Evolutionary conservation across 306 rosid genomes (phyloP).

Genomic region (Pueraria montana): DNA sequence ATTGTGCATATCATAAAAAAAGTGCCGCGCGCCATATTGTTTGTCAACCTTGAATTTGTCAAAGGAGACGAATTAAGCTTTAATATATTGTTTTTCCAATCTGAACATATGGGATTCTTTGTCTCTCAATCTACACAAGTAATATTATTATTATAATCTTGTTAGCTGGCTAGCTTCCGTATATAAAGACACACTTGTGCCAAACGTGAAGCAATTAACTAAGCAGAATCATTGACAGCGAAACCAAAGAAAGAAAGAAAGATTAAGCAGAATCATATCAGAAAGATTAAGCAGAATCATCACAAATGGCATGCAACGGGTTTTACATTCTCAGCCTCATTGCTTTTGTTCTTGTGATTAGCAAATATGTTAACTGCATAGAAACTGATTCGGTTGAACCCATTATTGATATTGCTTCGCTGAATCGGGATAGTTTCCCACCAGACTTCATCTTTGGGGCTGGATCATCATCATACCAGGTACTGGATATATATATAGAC

Average conservation of each 20-base stretch:
- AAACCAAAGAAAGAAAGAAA: background rate
- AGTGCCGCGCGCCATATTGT: background rate
- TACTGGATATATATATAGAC: background rate
- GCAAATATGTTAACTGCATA: background rate
- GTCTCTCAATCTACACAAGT: background rate
- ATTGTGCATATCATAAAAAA: background rate
- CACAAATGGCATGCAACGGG: conserved; percentile 39
- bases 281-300: background rate
- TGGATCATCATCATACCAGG: conserved; percentile 57
- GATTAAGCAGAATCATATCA: background rate
- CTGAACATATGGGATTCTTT: background rate
- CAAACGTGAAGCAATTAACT: background rate
- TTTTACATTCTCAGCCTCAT: background rate
- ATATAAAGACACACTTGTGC: background rate
- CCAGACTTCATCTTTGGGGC: conserved; percentile 45
- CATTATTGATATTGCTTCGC: conserved; percentile 20
- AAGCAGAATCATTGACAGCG: background rate
- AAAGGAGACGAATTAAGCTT: background rate
- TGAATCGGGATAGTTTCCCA: conserved; percentile 60
- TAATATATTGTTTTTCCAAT: background rate
- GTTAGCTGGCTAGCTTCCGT: background rate
- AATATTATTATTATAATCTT: background rate
- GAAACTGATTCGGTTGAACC: conserved; percentile 7
- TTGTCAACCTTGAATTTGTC: background rate
- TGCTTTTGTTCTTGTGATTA: conserved; percentile 6